phyloP scores from a whole-genome alignment of 768 basidiomycete species.

The Lactarius hatsudake region DNA sequence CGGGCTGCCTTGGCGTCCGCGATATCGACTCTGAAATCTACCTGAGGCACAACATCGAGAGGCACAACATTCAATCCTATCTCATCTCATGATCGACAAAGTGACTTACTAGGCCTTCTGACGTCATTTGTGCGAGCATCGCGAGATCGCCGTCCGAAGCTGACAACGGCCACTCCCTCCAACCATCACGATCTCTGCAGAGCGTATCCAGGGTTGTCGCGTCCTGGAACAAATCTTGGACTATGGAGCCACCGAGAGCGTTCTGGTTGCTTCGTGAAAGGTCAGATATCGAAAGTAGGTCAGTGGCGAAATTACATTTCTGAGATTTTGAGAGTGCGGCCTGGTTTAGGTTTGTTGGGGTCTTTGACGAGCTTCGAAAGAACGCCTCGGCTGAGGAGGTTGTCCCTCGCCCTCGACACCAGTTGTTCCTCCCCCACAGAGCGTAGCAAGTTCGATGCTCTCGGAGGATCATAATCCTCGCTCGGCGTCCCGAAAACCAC shows the following conservation, averaged over 20 bases:
- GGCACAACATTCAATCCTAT: constrained; percentile 7
- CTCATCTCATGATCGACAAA: not conserved
- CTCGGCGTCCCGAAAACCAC: constrained; percentile 74
- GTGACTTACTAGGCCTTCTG: constrained; percentile 62
- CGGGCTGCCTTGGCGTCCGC: constrained; percentile 55
- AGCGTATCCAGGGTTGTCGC: constrained; percentile 62
- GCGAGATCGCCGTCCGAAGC: constrained; percentile 81
- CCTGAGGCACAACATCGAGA: constrained; percentile 39
- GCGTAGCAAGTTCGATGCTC: constrained; percentile 55
- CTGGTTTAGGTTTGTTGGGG: constrained; percentile 60
- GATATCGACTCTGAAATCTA: constrained; percentile 71
- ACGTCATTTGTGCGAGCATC: constrained; percentile 75
- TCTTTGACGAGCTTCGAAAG: constrained; percentile 66
- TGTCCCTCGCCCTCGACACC: constrained; percentile 55
- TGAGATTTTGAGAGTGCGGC: constrained; percentile 72
- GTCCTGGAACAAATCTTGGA: constrained; percentile 67
- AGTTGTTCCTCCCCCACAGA: constrained; percentile 54
- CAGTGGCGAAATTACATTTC: constrained; percentile 47
- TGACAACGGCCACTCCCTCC: constrained; percentile 77
- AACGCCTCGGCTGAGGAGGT: constrained; percentile 61
- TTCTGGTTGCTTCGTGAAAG: constrained; percentile 55
- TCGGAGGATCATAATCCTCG: constrained; percentile 63
- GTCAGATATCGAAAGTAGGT: not conserved
- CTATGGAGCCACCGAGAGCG: constrained; percentile 60
- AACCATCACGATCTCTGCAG: constrained; percentile 47